These are phyloP conservation scores for Phytophthora rubi DNA, from an alignment of 352 stramenopile genomes.

Conservation along the genomic window DNA sequence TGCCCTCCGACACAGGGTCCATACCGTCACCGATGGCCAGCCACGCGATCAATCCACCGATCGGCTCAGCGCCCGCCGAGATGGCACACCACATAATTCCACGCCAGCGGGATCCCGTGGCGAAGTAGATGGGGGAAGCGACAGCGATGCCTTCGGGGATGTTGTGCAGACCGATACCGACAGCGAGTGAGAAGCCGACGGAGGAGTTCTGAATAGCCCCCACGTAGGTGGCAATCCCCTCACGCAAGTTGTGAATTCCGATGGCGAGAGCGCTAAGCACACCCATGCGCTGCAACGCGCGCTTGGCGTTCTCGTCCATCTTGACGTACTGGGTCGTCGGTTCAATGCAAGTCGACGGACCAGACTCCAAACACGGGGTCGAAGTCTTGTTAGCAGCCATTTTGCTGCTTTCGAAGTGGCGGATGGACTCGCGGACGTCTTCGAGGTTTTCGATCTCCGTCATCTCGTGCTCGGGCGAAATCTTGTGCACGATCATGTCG, in stretches of 20 bases:
- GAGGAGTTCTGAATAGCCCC: conserved; percentile 10
- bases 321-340: conserved; percentile 21
- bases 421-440: conserved; percentile 26
- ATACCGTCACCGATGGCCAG: conserved; percentile 78
- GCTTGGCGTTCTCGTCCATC: conserved; percentile 38
- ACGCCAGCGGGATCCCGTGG: conserved; percentile 91
- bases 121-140: conserved; percentile 95
- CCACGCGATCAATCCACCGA: conserved; percentile 90
- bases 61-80: conserved; percentile 85
- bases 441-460: conserved; percentile 39
- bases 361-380: conserved; percentile 17
- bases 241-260: conserved; percentile 96
- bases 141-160: conserved; percentile 95
- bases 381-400: conserved; percentile 15
- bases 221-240: conserved; percentile 33
- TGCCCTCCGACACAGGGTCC: conserved; percentile 63
- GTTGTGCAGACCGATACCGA: conserved; percentile 15
- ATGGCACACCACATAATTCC: conserved; percentile 93
- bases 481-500: conserved; percentile 15
- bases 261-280: conserved; percentile 93
- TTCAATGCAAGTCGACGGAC: conserved; percentile 3
- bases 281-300: conserved; percentile 78
- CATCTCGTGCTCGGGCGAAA: conserved; percentile 20
- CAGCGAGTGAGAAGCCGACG: conserved; percentile 6
- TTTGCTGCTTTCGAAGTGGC: conserved; percentile 22